Percentiles rank a stretch among this genome's conserved stretches.
Evolutionary conservation across 2,329 filamentous ascomycete species (phyloP).

Genomic region (Penicillium sp.): DNA sequence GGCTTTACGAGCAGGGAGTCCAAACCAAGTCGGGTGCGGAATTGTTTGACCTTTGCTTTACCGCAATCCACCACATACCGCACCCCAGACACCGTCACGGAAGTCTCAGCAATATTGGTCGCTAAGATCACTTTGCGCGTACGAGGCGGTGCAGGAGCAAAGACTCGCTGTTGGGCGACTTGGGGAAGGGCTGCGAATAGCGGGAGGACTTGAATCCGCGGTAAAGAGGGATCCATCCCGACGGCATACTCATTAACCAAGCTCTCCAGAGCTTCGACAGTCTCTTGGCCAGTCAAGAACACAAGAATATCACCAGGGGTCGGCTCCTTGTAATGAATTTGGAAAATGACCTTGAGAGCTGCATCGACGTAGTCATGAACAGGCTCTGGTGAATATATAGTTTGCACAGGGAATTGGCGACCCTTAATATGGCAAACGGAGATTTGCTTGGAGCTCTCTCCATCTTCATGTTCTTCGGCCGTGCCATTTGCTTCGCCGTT

Average conservation of each 20-base stretch:
- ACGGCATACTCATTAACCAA: conserved; percentile 77
- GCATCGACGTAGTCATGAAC: conserved; percentile 81
- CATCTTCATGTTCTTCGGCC: conserved; percentile 12
- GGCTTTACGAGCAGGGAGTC: conserved; percentile 88
- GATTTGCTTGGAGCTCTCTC: conserved; percentile 51
- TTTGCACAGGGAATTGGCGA: conserved; percentile 80
- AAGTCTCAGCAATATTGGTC: conserved; percentile 98
- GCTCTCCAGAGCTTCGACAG: conserved; percentile 79
- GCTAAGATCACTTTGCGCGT: conserved; percentile 89
- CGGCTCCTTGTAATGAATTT: conserved; percentile 82
- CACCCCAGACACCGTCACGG: conserved; percentile 91
- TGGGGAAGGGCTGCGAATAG: conserved; percentile 90
- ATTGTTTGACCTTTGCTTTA: conserved; percentile 93
- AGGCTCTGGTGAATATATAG: conserved; percentile 71
- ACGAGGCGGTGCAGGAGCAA: conserved; percentile 69
- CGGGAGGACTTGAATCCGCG: conserved; percentile 69
- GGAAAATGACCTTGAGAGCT: conserved; percentile 77
- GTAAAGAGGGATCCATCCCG: conserved; percentile 72
- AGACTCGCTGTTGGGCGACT: conserved; percentile 81
- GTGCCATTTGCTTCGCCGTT: conserved; percentile 10
- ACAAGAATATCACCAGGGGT: conserved; percentile 93
- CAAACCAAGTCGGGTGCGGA: conserved; percentile 77
- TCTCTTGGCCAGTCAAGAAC: conserved; percentile 90
- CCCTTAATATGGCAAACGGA: conserved; percentile 74
- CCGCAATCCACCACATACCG: conserved; percentile 89